These are phyloP conservation scores for Punica granatum DNA, from an alignment of 345 rosid species.

Conservation along the genomic window DNA sequence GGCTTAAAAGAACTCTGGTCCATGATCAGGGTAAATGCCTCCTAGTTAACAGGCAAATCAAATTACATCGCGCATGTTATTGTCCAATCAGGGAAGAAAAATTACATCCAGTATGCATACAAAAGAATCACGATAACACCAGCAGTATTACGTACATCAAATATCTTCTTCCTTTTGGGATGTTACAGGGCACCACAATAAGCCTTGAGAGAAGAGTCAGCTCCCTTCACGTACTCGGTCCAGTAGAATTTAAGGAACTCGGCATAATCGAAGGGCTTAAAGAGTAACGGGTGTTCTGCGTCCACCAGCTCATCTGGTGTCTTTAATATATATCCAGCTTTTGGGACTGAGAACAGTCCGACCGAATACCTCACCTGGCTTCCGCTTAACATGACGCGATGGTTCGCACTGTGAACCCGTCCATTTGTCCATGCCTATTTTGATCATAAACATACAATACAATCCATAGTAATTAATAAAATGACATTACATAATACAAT, in stretches of 20 bases:
- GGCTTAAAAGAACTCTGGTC: no score
- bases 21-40: no score
- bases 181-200: slow-evolving; percentile 43
- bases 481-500: no score
- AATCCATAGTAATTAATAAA: no score
- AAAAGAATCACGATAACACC: no score
- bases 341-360: slow-evolving; percentile 43
- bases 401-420: slow-evolving; percentile 31
- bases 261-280: slow-evolving; percentile 29
- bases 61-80: no score
- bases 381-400: slow-evolving; percentile 6
- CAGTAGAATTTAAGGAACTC: slow-evolving; percentile 31
- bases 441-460: no score
- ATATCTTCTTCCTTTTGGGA: no score
- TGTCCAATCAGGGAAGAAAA: no score
- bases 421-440: slow-evolving; percentile 74
- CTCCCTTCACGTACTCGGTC: slow-evolving; percentile 32
- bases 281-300: slow-evolving; percentile 12
- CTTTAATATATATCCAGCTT: slow-evolving; percentile 21
- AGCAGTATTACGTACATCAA: no score
- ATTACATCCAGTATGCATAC: no score
- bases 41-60: no score
- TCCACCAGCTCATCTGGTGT: slow-evolving; percentile 12
- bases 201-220: slow-evolving; percentile 24
- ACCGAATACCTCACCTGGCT: slow-evolving; percentile 6